Evolutionary conservation across 345 rosid genomes (phyloP).

Genomic region (Bruguiera parviflora): DNA sequence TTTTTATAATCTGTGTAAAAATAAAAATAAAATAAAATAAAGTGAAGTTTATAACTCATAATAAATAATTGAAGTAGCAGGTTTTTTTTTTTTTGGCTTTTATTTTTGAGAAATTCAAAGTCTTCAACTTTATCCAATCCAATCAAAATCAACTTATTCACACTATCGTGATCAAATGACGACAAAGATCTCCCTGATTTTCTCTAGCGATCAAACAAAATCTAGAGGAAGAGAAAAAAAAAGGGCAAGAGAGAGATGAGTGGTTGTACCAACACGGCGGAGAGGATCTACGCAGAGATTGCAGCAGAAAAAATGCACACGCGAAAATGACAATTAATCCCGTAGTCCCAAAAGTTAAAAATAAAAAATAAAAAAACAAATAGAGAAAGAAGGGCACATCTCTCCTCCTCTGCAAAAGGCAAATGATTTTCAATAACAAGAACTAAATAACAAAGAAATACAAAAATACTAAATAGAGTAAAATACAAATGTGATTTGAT

Average conservation of each 20-base stretch:
- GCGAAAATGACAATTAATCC: not conserved
- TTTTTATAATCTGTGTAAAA: too few species aligned
- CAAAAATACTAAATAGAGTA: too few species aligned
- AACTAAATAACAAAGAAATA: too few species aligned
- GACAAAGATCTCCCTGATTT: conserved; percentile 33
- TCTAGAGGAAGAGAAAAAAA: conserved; percentile 14
- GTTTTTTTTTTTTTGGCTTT: too few species aligned
- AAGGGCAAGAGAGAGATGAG: conserved; percentile 6
- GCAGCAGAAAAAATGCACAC: conserved; percentile 6
- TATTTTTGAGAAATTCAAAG: not conserved
- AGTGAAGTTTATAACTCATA: too few species aligned
- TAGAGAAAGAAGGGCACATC: too few species aligned
- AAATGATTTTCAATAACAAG: too few species aligned
- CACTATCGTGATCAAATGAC: conserved; percentile 22
- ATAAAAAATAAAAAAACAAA: too few species aligned
- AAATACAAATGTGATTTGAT: too few species aligned
- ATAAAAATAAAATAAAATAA: too few species aligned
- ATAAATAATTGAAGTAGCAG: too few species aligned
- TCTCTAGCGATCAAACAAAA: conserved; percentile 42
- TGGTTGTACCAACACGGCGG: conserved; percentile 37
- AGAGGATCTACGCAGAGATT: conserved; percentile 39
- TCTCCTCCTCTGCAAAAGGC: too few species aligned
- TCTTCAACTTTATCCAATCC: conserved; percentile 4
- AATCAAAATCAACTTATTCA: not conserved
- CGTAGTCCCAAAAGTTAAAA: not conserved